Evolutionary conservation across 1,139 yeast species (phyloP).

Genomic region (Hyphopichia pseudoburtonii): DNA sequence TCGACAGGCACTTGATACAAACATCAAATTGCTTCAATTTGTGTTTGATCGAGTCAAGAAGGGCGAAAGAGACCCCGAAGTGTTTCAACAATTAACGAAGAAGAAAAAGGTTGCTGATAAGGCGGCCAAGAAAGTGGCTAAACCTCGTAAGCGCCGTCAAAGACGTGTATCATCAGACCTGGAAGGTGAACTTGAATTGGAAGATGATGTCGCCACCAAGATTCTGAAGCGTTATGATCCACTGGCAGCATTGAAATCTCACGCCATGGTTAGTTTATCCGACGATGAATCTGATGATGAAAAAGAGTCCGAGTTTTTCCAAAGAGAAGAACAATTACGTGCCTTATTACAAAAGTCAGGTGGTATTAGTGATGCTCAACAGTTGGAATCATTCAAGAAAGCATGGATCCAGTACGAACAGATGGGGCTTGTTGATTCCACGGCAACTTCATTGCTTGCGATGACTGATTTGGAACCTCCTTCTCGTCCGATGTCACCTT

Average conservation of each 20-base stretch:
- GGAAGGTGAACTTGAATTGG: conserved; percentile 16
- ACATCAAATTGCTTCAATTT: not conserved
- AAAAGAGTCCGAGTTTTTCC: conserved; percentile 53
- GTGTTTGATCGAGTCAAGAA: not conserved
- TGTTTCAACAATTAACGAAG: conserved; percentile 13
- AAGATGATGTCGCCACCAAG: conserved; percentile 9
- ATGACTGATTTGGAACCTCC: no score
- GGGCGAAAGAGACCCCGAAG: conserved; percentile 2
- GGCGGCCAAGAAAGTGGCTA: conserved; percentile 3
- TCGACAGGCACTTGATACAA: not conserved
- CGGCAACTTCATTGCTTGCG: no score
- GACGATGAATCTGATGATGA: conserved; percentile 72
- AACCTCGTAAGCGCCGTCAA: conserved; percentile 4
- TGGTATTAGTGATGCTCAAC: conserved; percentile 39
- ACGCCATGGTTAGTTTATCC: conserved; percentile 59
- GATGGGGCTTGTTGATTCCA: no score
- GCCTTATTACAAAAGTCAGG: conserved; percentile 37
- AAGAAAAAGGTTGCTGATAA: conserved; percentile 7
- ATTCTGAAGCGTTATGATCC: conserved; percentile 1
- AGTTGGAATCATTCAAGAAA: conserved; percentile 36
- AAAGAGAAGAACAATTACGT: conserved; percentile 56
- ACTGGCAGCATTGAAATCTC: conserved; percentile 29
- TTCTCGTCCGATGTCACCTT: no score
- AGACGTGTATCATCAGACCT: conserved; percentile 7
- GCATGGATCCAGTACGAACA: conserved; percentile 36